Conservation (phyloP, 768 basidiomycete genomes). For the Macrolepiota albuminosa region DNA sequence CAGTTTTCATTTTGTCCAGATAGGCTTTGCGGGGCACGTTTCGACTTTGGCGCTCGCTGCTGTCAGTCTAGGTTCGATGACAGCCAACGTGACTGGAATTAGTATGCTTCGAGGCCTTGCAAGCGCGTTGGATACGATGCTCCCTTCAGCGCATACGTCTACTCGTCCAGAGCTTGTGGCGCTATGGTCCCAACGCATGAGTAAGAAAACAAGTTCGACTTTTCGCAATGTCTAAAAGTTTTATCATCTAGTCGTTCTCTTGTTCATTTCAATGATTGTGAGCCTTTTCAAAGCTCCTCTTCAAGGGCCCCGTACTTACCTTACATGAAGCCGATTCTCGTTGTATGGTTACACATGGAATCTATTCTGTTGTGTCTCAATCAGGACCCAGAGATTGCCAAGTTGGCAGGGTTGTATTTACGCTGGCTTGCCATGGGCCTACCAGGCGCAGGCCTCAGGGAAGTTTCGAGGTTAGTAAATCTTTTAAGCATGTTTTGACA, state of each 20-base stretch:
- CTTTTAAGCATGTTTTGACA: background rate
- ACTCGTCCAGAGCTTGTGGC: slow-evolving; percentile 77
- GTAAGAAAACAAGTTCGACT: slow-evolving; percentile 36
- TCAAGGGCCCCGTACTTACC: background rate
- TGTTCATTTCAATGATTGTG: slow-evolving; percentile 1
- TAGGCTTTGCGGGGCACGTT: slow-evolving; percentile 84
- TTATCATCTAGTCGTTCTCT: background rate
- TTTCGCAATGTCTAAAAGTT: background rate
- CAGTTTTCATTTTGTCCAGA: slow-evolving; percentile 78
- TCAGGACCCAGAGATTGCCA: slow-evolving; percentile 6
- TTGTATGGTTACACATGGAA: slow-evolving; percentile 2
- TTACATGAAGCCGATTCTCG: background rate
- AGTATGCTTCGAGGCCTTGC: slow-evolving; percentile 77
- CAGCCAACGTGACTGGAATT: slow-evolving; percentile 64
- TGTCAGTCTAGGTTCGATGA: slow-evolving; percentile 68
- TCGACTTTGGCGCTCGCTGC: slow-evolving; percentile 87
- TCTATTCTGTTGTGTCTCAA: background rate
- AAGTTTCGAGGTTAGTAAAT: slow-evolving; percentile 33
- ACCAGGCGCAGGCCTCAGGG: slow-evolving; percentile 39
- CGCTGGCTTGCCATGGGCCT: slow-evolving; percentile 1
- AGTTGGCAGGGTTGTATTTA: background rate
- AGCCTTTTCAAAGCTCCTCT: background rate
- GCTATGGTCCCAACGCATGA: slow-evolving; percentile 84
- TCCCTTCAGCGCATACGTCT: slow-evolving; percentile 95
- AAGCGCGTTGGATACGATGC: slow-evolving; percentile 86